phyloP scores from a whole-genome alignment of 352 stramenopile genomes.

The Thraustochytrium sp. region DNA sequence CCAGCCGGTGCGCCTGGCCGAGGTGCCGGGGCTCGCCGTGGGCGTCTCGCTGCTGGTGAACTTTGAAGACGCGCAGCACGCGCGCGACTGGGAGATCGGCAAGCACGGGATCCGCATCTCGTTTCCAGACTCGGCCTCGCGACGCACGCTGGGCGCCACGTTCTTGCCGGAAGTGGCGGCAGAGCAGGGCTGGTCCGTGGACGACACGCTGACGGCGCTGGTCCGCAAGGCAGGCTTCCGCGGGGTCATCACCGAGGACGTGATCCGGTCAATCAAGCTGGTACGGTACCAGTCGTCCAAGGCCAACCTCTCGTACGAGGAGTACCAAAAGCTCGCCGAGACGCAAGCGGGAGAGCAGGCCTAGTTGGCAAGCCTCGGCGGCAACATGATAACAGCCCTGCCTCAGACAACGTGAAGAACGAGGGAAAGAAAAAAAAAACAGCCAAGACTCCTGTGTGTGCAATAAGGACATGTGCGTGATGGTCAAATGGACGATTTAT shows the following conservation, averaged over 20 bases:
- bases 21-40: constrained; percentile 1
- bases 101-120: constrained; percentile 45
- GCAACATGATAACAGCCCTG: no score
- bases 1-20: background rate
- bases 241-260: background rate
- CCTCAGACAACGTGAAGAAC: no score
- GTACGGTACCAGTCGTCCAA: constrained; percentile 39
- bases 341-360: no score
- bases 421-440: no score
- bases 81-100: constrained; percentile 43
- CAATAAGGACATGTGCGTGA: no score
- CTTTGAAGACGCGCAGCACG: background rate
- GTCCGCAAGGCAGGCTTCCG: constrained; percentile 40
- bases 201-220: constrained; percentile 17
- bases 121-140: background rate
- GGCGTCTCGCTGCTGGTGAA: constrained; percentile 39
- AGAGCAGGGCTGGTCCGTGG: constrained; percentile 49
- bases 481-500: no score
- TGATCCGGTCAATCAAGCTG: constrained; percentile 13
- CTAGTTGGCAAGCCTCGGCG: no score
- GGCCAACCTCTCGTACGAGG: constrained; percentile 25
- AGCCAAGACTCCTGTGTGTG: no score
- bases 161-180: constrained; percentile 48
- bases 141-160: background rate
- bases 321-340: no score